Base-by-base conservation (phyloP, 140 eudicot species). In the Oenanthe javanica region DNA sequence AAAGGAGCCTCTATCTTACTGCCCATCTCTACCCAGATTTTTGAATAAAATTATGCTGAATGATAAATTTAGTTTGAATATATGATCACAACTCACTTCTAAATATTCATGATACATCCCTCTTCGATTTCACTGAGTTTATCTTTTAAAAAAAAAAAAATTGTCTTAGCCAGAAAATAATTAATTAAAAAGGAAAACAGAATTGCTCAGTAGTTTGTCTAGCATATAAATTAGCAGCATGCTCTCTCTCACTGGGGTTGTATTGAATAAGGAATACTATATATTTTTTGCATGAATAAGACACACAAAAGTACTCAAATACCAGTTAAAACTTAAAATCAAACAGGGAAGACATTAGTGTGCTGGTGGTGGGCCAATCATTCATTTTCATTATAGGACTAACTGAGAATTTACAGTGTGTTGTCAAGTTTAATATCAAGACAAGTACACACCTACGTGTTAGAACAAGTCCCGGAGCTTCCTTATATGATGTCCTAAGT, bases 1-100 rank as follows among this genome's bases (percentile, higher is more conserved):
- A 87, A 82, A 31, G 84, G 64, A 72, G 54, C 21, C 74, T 82
- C 84, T 70, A 11, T 73, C 59, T 79, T 79, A 66, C 82, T 86
- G 79, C 86, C 83, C 93, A 89, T 74, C 57, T 90, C 59, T 71
- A 81, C 84, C 49, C 79, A 76, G 77, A 27, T 77, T 36, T 2
- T 38, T 76, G 59, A 81, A 38, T 67, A 76, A 50, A 81, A 23
- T 82, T 15, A 36, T 6, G 25, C 23, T 40, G 54, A 78, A 40
- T 36, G 40, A 36, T 36, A 36, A 36, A 36, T 36, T 36, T 36
- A 36, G 40, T 36, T 36, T 36, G 40, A 36, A 36, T 36, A 36
- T 61, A 75, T 73, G 51, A 49, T 16, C 52, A 57, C 52, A 77
- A 77, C n/a, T 10, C 81, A 72, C 52, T 80, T 72, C 21, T 76